Evolutionary conservation across 2,329 filamentous ascomycete species (phyloP), one percentile per base, ranked within the genome.

Genomic region (Apiospora marii): DNA sequence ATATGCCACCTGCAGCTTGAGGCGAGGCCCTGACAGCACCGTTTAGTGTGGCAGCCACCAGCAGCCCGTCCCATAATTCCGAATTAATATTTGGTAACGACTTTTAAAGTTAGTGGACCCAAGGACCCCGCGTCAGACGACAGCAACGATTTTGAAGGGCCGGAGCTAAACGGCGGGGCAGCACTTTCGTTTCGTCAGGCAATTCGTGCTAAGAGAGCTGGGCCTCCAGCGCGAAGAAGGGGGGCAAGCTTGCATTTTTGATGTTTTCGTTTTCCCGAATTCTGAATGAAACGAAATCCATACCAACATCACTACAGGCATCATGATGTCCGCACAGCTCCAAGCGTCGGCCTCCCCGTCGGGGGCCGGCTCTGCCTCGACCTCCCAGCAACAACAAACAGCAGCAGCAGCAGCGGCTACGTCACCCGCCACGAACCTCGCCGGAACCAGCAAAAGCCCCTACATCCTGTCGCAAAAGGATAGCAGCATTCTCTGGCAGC

Each of bases 401-500:
- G 72, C 61, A 48, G 16, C 61, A 14, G 70, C 72, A 27, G 61
- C 76, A 16, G 73, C 74, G 0, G 73, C 74, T 61, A 72, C 72
- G 44, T 24, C 70, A 30, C 58, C 78, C 73, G 67, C 41, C n/a
- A 2, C 16, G 69, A 86, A 83, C 74, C 82, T 82, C 34, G 82
- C 81, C 10, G 75, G 74, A 68, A 78, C 82, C 70, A 85, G 84
- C 79, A 79, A 76, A 74, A 91, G 87, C 74, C 87, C 87, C 0
- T 91, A 87, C 75, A 90, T 96, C 61, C 90, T 91, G 72, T 90
- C 88, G 68, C 94, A 97, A 81, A 90, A 91, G 81, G 86, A 92
- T 77, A 97, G 97, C 81, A 91, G 92, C 1, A 95, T 98, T 49
- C 91, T 92, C 78, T 99, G 96, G 96, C 96, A 99, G 86, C 86